Conservation (phyloP, 257 asterid species). For the Solanum etuberosum region DNA sequence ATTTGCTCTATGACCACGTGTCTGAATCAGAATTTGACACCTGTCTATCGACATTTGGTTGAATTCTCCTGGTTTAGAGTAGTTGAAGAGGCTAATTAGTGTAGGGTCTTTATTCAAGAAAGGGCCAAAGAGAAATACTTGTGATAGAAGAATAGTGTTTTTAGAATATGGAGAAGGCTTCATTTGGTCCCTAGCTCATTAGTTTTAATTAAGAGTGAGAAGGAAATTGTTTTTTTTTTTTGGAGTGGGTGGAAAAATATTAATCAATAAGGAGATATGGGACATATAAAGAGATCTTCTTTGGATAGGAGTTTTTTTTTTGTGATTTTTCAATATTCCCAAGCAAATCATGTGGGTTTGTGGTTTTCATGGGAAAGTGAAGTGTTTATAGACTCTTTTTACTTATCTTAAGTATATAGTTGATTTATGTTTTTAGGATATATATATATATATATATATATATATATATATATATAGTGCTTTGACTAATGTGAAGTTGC, state of each 20-base stretch:
- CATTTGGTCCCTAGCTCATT: background rate
- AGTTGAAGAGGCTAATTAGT: slow-evolving; percentile 3
- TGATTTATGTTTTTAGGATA: slow-evolving; percentile 8
- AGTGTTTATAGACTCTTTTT: slow-evolving; percentile 8
- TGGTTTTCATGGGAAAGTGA: slow-evolving; percentile 24
- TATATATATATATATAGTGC: slow-evolving; percentile 2
- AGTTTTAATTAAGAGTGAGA: background rate
- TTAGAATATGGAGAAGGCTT: background rate
- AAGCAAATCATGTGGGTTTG: slow-evolving; percentile 42
- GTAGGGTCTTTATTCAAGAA: slow-evolving; percentile 4
- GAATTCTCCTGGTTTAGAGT: slow-evolving; percentile 6
- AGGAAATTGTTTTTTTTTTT: background rate
- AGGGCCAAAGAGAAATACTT: background rate
- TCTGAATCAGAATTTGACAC: slow-evolving; percentile 17
- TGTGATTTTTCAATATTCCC: slow-evolving; percentile 41
- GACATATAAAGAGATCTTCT: slow-evolving; percentile 9
- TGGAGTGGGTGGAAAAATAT: background rate
- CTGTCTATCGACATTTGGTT: slow-evolving; percentile 12
- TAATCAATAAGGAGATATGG: background rate
- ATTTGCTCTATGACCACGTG: slow-evolving; percentile 19
- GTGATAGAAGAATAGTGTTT: background rate
- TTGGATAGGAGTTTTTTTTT: slow-evolving; percentile 18
- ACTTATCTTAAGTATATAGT: slow-evolving; percentile 1
- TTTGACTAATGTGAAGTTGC: slow-evolving; percentile 10
- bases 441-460: background rate